A percentile compares a stretch with the other conserved stretches of the same genome.
These are phyloP conservation scores for Cochlearia excelsa DNA, from an alignment of 345 rosid genomes.

Conservation along the genomic window DNA sequence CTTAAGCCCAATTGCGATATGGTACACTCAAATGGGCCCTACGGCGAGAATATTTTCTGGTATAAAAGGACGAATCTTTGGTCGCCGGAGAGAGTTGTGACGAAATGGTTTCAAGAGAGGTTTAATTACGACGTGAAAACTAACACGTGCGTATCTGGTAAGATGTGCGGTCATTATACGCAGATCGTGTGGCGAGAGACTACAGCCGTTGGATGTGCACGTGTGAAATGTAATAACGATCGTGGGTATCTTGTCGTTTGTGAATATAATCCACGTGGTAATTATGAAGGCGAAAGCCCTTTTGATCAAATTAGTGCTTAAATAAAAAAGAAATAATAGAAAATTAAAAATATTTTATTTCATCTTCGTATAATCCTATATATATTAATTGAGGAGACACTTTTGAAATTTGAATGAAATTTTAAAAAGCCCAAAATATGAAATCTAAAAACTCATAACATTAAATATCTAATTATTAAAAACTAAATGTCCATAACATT, in stretches of 20 bases:
- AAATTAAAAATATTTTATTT: conserved; percentile 1
- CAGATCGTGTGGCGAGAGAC: conserved; percentile 49
- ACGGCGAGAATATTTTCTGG: conserved; percentile 59
- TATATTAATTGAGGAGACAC: no score
- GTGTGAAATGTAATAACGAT: conserved; percentile 22
- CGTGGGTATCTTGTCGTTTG: conserved; percentile 39
- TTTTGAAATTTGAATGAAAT: no score
- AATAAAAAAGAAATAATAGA: no score
- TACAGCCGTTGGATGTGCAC: conserved; percentile 42
- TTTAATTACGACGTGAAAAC: conserved; percentile 20
- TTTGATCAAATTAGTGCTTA: conserved; percentile 14
- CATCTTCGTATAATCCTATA: no score
- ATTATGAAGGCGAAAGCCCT: conserved; percentile 42
- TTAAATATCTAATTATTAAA: no score
- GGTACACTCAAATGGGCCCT: conserved; percentile 41
- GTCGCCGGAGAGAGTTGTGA: conserved; percentile 38
- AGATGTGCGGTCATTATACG: conserved; percentile 37
- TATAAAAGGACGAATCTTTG: conserved; percentile 28
- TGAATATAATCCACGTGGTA: conserved; percentile 48
- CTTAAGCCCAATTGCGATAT: conserved; percentile 41
- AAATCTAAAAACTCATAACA: no score
- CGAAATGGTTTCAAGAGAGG: conserved; percentile 40
- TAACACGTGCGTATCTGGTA: conserved; percentile 25
- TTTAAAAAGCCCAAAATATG: no score
- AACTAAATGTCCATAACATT: no score